Base-by-base conservation (phyloP, 805 yeast species). In the Pichia rugopelliculosa region DNA sequence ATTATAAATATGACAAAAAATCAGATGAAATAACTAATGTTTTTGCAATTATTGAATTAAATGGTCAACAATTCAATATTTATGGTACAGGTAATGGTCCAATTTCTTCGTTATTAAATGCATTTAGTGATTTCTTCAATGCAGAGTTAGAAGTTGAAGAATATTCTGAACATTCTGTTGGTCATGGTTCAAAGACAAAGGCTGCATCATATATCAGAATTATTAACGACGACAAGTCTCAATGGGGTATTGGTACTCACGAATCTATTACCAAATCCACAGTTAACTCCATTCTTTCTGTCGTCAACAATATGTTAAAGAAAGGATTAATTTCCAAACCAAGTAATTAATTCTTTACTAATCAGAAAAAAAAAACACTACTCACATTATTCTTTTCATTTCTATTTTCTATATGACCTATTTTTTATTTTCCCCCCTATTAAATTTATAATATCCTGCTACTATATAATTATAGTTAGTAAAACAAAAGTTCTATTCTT, bases 221-320 rank as follows among this genome's bases (percentile, higher is more conserved):
- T 34, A 50, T 60, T 17, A 53, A 52, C 18, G 69, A 59, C 43
- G 59, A 49, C 12, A 44, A 49, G 12, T 45, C 50, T 12, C 59
- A 67, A 50, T 90, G 96, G 96, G 97, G 97, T 68, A 90, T 90
- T 50, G 97, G 96, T 60, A 80, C 88, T 52, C 83, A 87, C 62
- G 91, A 82, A 67, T 96, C 90, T 68, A 93, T 87, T 46, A 83
- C 95, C 23, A 84, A 82, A 60, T 93, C 96, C 42, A 82, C 95
- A 6, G 77, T 87, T 58, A 74, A 76, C 56, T 78, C 91, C 15
- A 73, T 84, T 52, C 60, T 82, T 39, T 79, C 90, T 18, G 74
- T 84, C 48, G 70, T 84, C 44, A 85, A 85, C 59, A 68, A 69
- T 42, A 63, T 76, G 33, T 27, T 48, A 20, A 39, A 46, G 23